Base-by-base conservation (phyloP, 805 yeast genomes). In the Pichia sporocuriosa region DNA sequence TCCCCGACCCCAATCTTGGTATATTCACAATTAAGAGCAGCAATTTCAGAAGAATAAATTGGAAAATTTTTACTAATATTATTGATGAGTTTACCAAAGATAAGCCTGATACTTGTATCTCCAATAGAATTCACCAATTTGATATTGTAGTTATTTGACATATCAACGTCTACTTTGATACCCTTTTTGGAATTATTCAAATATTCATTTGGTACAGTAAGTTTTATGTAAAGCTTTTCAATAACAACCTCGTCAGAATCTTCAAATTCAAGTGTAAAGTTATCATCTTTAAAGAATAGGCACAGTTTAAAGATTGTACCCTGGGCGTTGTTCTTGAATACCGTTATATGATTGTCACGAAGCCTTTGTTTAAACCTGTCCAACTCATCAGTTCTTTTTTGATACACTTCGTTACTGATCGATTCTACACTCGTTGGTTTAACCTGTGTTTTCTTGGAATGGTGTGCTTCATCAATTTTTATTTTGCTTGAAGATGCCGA, bases 151-250 rank as follows among this genome's bases (percentile, higher is more conserved):
- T 51, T 51, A 37, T 52, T 54, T 8, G 61, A 50, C 58, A 63
- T 56, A 38, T 61, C 67, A 23, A 64, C 29, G 31, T 60, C 65
- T 24, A 64, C 37, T 21, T 49, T 57, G 23, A 61, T 32, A 0
- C 50, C 44, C 37, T 56, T 61, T 24, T 55, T 55, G 17, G 49
- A 39, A 32, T 52, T 56, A 35, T 39, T 48, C 15, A 61, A 44
- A 32, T 63, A 62, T 8, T 62, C 66, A 37, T 50, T 53, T 1
- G 68, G 67, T 12, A 64, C 46, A 3, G 54, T 46, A 7, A 64
- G 31, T 30, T 55, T 57, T 15, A 62, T 52, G 13, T 59, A 58
- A 13, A 64, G 39, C 8, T 44, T 47, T 4, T 48, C 45, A 24
- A 63, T 53, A 4, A 40, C 44, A 8, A 63, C 50, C 28, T 57